Conservation (phyloP, 306 rosid species). For the Medicago truncatula region MtrunA17r5.0-ANR NC_053046.1:32104001-32104500, state of each 20-base stretch:
- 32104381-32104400: slow-evolving; percentile 33
- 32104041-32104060: too few relatives aligned
- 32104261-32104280: neutral
- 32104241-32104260: neutral
- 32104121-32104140: too few relatives aligned
- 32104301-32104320: slow-evolving; percentile 40
- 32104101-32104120: too few relatives aligned
- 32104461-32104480: slow-evolving; percentile 86
- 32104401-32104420: slow-evolving; percentile 45
- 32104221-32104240: neutral
- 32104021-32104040: too few relatives aligned
- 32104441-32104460: slow-evolving; percentile 61
- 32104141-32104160: too few relatives aligned
- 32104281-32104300: slow-evolving; percentile 29
- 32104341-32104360: slow-evolving; percentile 25
- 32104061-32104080: too few relatives aligned
- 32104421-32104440: slow-evolving; percentile 38
- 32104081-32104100: too few relatives aligned
- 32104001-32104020: too few relatives aligned
- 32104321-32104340: slow-evolving; percentile 27
- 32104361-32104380: slow-evolving; percentile 35
- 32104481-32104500: slow-evolving; percentile 91
- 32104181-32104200: neutral
- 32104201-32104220: neutral
- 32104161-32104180: too few relatives aligned